Conservation (phyloP, 306 rosid species). For the Trifolium fragiferum region DNA sequence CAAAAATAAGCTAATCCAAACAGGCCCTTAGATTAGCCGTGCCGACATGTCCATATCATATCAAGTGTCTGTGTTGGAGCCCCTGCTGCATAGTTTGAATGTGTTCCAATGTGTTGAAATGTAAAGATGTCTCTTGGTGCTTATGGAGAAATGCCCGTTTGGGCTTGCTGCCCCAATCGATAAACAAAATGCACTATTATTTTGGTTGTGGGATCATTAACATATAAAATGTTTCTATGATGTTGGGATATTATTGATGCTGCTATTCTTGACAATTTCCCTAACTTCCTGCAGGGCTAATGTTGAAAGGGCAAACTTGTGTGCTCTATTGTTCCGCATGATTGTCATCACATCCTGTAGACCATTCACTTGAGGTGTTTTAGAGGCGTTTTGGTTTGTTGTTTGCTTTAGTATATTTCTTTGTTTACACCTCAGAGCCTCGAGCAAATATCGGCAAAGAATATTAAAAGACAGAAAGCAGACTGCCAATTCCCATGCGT, state of each 20-base stretch:
- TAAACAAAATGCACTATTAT: slow-evolving; percentile 6
- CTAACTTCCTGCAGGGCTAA: slow-evolving; percentile 18
- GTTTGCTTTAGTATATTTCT: slow-evolving; percentile 9
- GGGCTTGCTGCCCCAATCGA: neutral
- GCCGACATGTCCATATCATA: no score
- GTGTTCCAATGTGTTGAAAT: no score
- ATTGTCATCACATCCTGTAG: slow-evolving; percentile 3
- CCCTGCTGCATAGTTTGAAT: no score
- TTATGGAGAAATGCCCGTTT: neutral
- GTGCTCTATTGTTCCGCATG: slow-evolving; percentile 9
- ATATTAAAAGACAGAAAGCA: no score
- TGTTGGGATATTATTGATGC: neutral
- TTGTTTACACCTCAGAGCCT: neutral
- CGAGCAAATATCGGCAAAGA: slow-evolving; percentile 1
- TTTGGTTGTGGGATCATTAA: neutral
- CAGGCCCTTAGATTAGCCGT: no score
- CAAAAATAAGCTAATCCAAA: no score
- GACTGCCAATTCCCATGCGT: no score
- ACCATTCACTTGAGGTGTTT: neutral
- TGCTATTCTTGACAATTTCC: slow-evolving; percentile 4
- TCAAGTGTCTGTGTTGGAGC: no score
- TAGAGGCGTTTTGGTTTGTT: neutral
- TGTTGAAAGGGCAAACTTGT: neutral
- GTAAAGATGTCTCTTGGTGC: neutral
- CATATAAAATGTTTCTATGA: neutral